phyloP scores from a whole-genome alignment of 768 basidiomycete species.

The Chalciporus piperatus region DNA sequence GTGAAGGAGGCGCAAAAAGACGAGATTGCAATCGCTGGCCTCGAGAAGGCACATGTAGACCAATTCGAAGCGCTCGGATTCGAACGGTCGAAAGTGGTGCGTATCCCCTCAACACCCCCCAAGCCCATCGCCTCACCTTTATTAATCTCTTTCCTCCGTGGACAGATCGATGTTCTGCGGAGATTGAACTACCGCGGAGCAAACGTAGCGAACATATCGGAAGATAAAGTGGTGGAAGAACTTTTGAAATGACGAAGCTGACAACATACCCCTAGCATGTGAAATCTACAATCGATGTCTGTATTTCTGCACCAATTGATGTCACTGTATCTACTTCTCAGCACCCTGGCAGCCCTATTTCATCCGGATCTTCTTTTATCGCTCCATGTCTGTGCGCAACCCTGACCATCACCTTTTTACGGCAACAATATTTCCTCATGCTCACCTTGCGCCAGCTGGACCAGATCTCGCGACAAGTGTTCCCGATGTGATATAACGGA shows the following conservation, averaged over 20 bases:
- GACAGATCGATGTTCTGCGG: constrained; percentile 82
- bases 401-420: constrained; percentile 4
- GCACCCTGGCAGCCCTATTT: constrained; percentile 13
- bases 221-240: constrained; percentile 85
- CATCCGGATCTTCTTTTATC: constrained; percentile 16
- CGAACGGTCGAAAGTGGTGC: constrained; percentile 77
- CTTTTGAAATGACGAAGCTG: constrained; percentile 55
- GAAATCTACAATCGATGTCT: constrained; percentile 18
- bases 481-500: constrained; percentile 7
- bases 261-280: constrained; percentile 26
- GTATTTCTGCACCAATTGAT: constrained; percentile 25
- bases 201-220: constrained; percentile 75
- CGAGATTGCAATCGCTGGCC: constrained; percentile 69
- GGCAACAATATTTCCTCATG: constrained; percentile 3
- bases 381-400: constrained; percentile 6
- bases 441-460: background rate
- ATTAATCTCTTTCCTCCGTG: constrained; percentile 1
- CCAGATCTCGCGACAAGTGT: constrained; percentile 8
- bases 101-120: constrained; percentile 30
- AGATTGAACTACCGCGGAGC: constrained; percentile 84
- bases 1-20: constrained; percentile 34
- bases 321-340: constrained; percentile 26
- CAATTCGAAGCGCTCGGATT: constrained; percentile 85
- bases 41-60: constrained; percentile 80
- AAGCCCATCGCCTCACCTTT: background rate